Percentiles rank a stretch among this genome's conserved stretches.
phyloP scores from a whole-genome alignment of 352 stramenopile species.

The Globisporangium middletonii region DNA sequence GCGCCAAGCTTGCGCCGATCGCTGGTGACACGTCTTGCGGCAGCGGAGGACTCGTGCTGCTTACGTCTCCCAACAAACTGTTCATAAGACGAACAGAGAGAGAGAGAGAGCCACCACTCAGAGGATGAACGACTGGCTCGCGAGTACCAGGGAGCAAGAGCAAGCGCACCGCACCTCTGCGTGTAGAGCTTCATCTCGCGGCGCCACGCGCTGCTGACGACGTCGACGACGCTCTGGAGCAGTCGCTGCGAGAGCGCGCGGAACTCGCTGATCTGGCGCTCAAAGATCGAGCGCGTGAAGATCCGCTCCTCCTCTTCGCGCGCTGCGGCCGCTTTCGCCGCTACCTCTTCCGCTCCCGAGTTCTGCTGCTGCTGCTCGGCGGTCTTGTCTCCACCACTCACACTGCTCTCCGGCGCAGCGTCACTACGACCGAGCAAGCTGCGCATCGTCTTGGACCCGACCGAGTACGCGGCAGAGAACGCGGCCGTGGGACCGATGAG shows the following conservation, averaged over 20 bases:
- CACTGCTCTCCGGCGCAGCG: background rate
- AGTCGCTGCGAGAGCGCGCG: constrained; percentile 26
- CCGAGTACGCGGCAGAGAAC: constrained; percentile 64
- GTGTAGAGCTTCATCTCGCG: constrained; percentile 23
- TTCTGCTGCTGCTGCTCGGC: too few species aligned
- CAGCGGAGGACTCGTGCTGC: background rate
- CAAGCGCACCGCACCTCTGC: constrained; percentile 20
- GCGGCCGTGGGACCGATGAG: constrained; percentile 71
- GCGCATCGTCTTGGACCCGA: constrained; percentile 67
- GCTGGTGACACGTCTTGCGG: constrained; percentile 27
- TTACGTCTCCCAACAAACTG: constrained; percentile 4
- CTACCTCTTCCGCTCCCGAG: background rate
- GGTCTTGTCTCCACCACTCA: too few species aligned
- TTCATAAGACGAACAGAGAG: constrained; percentile 9
- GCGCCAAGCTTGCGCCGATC: constrained; percentile 22
- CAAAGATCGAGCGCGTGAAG: constrained; percentile 72
- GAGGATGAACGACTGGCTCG: background rate
- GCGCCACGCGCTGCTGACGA: constrained; percentile 17
- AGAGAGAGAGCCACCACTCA: background rate
- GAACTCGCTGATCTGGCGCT: constrained; percentile 46
- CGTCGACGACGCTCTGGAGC: constrained; percentile 21
- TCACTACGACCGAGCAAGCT: constrained; percentile 42
- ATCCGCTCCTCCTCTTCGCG: constrained; percentile 46
- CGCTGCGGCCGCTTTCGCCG: background rate
- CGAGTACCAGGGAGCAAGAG: constrained; percentile 14